A percentile compares a stretch with the other conserved stretches of the same genome.
These are phyloP conservation scores for Candida neerlandica DNA, from an alignment of 1,139 yeast genomes.

Conservation along the genomic window DNA sequence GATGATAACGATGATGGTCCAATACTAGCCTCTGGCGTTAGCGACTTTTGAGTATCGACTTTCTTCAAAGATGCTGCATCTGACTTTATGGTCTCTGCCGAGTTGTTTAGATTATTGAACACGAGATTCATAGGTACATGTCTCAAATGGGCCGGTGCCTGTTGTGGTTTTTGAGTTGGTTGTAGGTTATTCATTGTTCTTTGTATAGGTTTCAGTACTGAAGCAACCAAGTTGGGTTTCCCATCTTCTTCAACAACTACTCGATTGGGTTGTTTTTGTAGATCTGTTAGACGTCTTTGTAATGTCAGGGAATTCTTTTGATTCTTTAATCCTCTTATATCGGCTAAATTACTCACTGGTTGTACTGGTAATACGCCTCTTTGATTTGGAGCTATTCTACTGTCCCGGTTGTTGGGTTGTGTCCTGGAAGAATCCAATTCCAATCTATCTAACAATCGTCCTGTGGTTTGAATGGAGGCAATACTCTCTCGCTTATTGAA, in stretches of 20 bases:
- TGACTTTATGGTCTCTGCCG: constrained; percentile 35
- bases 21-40: not conserved
- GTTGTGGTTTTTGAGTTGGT: constrained; percentile 8
- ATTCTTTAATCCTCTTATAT: constrained; percentile 12
- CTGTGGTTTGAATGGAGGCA: constrained; percentile 29
- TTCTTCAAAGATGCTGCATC: constrained; percentile 21
- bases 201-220: constrained; percentile 7
- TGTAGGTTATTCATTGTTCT: not conserved
- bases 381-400: constrained; percentile 4
- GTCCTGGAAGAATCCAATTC: constrained; percentile 23
- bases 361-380: constrained; percentile 8
- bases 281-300: constrained; percentile 13
- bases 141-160: constrained; percentile 20
- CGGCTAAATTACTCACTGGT: constrained; percentile 11
- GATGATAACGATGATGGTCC: too few species aligned
- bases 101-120: constrained; percentile 26
- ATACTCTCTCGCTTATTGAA: constrained; percentile 25
- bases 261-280: not conserved
- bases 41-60: constrained; percentile 8
- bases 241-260: not conserved
- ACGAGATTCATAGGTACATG: constrained; percentile 29
- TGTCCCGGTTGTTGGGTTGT: constrained; percentile 4
- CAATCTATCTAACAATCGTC: constrained; percentile 31
- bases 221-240: not conserved
- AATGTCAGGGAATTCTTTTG: not conserved